Evolutionary conservation across 192 early-diverging fungal genomes (phyloP), one percentile per base, ranked within the genome.

Genomic region (Backusella liffmaniae): DNA sequence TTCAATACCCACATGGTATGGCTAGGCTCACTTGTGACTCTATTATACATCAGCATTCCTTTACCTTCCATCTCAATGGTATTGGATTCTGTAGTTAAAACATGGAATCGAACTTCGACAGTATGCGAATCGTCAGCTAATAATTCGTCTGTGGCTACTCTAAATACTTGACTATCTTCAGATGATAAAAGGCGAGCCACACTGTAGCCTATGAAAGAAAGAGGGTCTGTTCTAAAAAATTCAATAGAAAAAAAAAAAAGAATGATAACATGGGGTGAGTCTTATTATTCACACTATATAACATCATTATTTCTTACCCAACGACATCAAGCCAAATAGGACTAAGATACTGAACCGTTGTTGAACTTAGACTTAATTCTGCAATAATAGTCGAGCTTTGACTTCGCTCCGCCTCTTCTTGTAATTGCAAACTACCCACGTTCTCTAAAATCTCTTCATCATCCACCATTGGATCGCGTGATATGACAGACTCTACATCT

Each of bases 1-100:
- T 90, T 88, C 12, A 92, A 88, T 1, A 95, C 91, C 94, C 94
- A 96, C 82, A 96, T 90, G 1, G 89, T 91, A 72, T 91, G 93
- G 53, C 86, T 85, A 1, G 91, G 89, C 10, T 85, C 79, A 15
- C 84, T 82, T 16, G 90, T 89, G 0, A 84, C 83, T 29, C 91
- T 83, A 77, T 96, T 91, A 68, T 92, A 90, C 77, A 91, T 90
- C 9, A 95, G 77, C 91, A 96, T 94, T 16, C 94, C 94, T 74
- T 95, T 92, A 23, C 89, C 94, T 80, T 94, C 90, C 86, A 96
- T 93, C 46, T 91, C 87, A 53, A 94, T 74, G 26, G 74, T 73
- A 0, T 73, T 75, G 0, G 71, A 69, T 18, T 80, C 71, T 30
- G 72, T 72, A 6, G 73, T 76, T 5, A 84, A 67, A 18, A 74